Evolutionary conservation across 2,329 filamentous ascomycete genomes (phyloP).

Genomic region (Colletotrichum agaves): DNA sequence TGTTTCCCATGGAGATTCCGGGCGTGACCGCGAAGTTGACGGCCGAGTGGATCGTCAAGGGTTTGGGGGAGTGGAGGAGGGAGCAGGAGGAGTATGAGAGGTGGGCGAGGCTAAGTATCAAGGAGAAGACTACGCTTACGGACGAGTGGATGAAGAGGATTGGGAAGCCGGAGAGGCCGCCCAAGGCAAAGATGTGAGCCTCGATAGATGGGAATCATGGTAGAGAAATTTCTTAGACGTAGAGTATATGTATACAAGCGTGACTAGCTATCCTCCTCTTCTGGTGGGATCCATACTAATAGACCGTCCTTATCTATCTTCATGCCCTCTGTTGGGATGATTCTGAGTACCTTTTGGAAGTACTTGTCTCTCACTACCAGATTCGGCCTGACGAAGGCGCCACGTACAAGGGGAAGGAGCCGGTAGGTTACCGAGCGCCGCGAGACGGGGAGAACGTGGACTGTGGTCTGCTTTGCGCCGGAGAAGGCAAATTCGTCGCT

Average conservation of each 20-base stretch:
- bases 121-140: conserved; percentile 67
- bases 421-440: conserved; percentile 79
- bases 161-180: conserved; percentile 41
- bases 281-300: conserved; percentile 69
- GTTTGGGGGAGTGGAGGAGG: conserved; percentile 65
- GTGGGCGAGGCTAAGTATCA: conserved; percentile 61
- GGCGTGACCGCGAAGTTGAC: conserved; percentile 70
- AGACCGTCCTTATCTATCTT: conserved; percentile 72
- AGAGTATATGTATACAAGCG: conserved; percentile 28
- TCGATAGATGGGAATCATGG: background rate
- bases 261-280: conserved; percentile 40
- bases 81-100: conserved; percentile 67
- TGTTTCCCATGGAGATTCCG: conserved; percentile 86
- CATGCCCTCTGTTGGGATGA: conserved; percentile 82
- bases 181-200: conserved; percentile 36
- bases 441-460: conserved; percentile 87
- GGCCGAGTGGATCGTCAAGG: conserved; percentile 65
- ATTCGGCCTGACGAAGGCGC: conserved; percentile 76
- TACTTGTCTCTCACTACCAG: conserved; percentile 88
- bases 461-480: conserved; percentile 81
- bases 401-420: conserved; percentile 73
- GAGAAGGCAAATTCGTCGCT: conserved; percentile 94
- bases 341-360: conserved; percentile 88
- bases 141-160: conserved; percentile 67
- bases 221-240: conserved; percentile 20